Evolutionary conservation across 805 yeast species (phyloP), one percentile per base, ranked within the genome.

Genomic region (Brettanomyces custersianus): DNA sequence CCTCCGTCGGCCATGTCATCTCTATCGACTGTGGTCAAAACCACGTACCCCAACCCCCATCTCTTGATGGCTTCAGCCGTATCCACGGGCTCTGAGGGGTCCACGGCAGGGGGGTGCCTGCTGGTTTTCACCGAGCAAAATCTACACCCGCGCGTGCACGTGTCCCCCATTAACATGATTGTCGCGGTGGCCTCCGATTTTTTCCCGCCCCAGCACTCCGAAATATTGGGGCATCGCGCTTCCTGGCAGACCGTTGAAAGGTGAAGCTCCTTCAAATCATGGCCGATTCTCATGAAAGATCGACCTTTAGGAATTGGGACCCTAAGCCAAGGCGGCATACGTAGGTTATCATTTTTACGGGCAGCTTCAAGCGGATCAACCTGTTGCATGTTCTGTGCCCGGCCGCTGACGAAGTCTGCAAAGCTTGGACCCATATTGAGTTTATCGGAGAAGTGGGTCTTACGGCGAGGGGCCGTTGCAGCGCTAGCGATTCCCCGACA

Each of bases 131-230:
- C 98, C 1, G 95, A 84, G 58, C 99, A 92, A 62, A 92, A 92
- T 44, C 99, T 70, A 57, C 99, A 92, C n/a, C 99, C 99, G 62
- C 99, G 72, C 1, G 99, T 92, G 62, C 99, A 92, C 1, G 98
- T 92, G 51, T 92, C 99, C 42, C 99, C 99, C 72, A 92, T 70
- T 40, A 92, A 67, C 99, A 92, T 92, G 48, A 92, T 92, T 2
- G 99, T 92, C 5, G 95, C 95, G 6, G 96, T 86, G 4, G 98
- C 96, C 44, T 86, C 90, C 5, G 90, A 75, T 57, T 88, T 80
- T 50, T 79, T 75, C 21, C 98, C 98, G 38, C 98, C 97, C 99
- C 99, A 92, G 61, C 99, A 92, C 58, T 92, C 99, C 35, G 97
- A 96, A 43, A 92, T 92, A 57, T 92, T 92, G n/a, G 99, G 99